Evolutionary conservation across 208 protist genomes (phyloP).

Genomic region (Wallacemonas rigidus): DNA sequence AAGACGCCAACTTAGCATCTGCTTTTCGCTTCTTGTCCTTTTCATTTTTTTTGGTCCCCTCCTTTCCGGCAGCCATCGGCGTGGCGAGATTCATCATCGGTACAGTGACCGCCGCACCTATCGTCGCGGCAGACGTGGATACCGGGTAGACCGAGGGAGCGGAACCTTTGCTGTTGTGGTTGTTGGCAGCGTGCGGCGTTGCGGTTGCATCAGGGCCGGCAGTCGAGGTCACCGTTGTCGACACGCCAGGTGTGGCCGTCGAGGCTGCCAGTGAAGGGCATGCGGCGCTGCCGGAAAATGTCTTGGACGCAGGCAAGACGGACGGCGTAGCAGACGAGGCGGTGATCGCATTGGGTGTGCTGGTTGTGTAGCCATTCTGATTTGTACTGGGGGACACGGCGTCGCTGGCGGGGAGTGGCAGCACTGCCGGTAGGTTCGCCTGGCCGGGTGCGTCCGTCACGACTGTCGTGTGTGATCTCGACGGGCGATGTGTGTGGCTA

Average conservation of each 20-base stretch:
- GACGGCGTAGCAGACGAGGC: too few relatives aligned
- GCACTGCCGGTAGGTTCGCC: not conserved
- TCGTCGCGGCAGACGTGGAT: not conserved
- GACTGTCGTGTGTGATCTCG: not conserved
- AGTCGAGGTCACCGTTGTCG: too few relatives aligned
- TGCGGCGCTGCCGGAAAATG: too few relatives aligned
- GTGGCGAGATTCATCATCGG: not conserved
- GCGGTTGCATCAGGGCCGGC: too few relatives aligned
- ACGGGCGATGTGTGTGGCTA: conserved; percentile 6
- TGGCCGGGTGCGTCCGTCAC: not conserved
- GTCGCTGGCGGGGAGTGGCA: not conserved
- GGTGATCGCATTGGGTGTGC: too few relatives aligned
- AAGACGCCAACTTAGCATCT: not conserved
- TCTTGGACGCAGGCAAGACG: too few relatives aligned
- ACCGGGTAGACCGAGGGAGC: not conserved
- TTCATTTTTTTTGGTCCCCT: conserved; percentile 1
- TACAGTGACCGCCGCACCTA: not conserved
- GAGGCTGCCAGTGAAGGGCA: too few relatives aligned
- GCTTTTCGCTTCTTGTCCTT: conserved; percentile 10
- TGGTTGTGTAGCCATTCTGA: too few relatives aligned
- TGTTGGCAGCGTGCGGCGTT: too few relatives aligned
- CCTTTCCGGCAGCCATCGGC: not conserved
- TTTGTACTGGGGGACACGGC: not conserved
- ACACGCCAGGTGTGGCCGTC: too few relatives aligned
- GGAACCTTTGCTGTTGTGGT: not conserved